Conservation (phyloP, 2,329 filamentous ascomycete genomes). For the Dryadomyces quercivorus region DNA sequence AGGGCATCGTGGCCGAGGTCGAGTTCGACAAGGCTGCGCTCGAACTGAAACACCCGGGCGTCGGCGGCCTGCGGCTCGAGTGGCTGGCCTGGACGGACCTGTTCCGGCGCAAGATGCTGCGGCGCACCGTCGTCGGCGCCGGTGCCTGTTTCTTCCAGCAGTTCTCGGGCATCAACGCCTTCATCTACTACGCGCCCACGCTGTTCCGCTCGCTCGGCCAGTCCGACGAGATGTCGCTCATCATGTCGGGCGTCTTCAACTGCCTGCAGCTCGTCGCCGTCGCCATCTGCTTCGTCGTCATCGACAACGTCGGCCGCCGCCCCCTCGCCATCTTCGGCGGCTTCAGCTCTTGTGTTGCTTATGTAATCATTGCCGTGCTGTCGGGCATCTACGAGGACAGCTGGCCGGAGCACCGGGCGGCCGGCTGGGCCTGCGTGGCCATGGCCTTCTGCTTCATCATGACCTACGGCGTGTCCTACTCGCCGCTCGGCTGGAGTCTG, state of each 20-base stretch:
- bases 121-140: slow-evolving; percentile 25
- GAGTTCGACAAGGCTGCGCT: slow-evolving; percentile 49
- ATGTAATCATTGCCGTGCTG: not conserved
- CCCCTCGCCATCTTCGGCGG: not conserved
- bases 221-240: not conserved
- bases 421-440: not conserved
- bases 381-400: not conserved
- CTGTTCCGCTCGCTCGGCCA: not conserved
- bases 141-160: not conserved
- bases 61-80: slow-evolving; percentile 51
- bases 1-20: slow-evolving; percentile 38
- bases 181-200: not conserved
- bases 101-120: slow-evolving; percentile 40
- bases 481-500: slow-evolving; percentile 13
- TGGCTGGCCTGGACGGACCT: slow-evolving; percentile 23
- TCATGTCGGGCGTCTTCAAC: not conserved
- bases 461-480: slow-evolving; percentile 10
- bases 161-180: not conserved
- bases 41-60: slow-evolving; percentile 56
- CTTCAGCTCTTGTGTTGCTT: not conserved
- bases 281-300: not conserved
- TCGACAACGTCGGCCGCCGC: not conserved
- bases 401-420: not conserved
- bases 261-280: not conserved
- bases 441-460: not conserved